Evolutionary conservation across 2,329 filamentous ascomycete species (phyloP), one percentile per base, ranked within the genome.

Genomic region (Ascocoryne sarcoides): DNA sequence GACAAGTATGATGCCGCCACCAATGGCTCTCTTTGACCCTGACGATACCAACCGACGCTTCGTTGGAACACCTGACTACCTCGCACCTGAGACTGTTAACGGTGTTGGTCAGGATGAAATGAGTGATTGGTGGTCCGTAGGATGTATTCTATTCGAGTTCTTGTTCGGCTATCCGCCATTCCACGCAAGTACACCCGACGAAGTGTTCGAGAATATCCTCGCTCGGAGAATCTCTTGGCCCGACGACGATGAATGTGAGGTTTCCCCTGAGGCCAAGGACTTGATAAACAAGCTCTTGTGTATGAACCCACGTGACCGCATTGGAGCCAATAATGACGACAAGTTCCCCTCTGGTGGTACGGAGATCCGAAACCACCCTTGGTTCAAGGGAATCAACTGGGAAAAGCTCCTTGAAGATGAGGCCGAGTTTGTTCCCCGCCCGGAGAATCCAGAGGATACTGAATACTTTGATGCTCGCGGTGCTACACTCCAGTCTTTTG

Each of bases 61-160:
- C 54, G 92, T 98, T 7, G 92, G 92, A 21, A 98, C 92, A 0
- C 92, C 92, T 0, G 92, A 98, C 61, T 98, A 98, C 59, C 74
- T 98, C 10, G 92, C 92, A 0, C 92, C 92, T 0, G 93, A 98
- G 60, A 98, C 93, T 0, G 94, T 98, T 58, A 89, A 87, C 50
- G 92, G 93, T 36, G 80, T 88, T 50, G 88, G 90, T 2, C 92
- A 98, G 62, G 92, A 98, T 57, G 90, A 96, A 62, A 92, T 90
- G 51, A 96, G 92, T 59, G 92, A 98, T 77, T 98, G 92, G 92
- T 98, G 92, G 92, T 96, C 92, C 16, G 73, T 98, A n/a, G 92
- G 92, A 1, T 98, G 93, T 61, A 96, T 98, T 53, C 68, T 96
- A 62, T 98, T 95, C 55, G 92, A 98, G 57, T 95, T 95, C 51